phyloP scores from a whole-genome alignment of 1,284 basidiomycete species.

The Cystobasidium sp. region DNA sequence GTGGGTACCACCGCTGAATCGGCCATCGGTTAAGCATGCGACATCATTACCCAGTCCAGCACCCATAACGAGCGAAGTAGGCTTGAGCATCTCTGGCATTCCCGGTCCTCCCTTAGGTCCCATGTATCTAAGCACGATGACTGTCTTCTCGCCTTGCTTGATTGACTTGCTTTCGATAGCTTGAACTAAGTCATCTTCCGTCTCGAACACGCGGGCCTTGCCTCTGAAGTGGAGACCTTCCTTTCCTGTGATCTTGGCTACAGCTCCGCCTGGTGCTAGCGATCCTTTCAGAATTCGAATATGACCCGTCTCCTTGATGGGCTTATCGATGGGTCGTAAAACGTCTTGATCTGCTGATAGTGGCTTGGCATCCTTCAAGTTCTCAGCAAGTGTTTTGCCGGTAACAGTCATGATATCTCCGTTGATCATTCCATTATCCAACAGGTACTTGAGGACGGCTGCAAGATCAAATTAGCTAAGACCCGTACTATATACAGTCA shows the following conservation, averaged over 20 bases:
- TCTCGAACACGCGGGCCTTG: slow-evolving; percentile 78
- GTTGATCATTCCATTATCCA: slow-evolving; percentile 80
- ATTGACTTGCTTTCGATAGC: slow-evolving; percentile 82
- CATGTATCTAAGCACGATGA: slow-evolving; percentile 84
- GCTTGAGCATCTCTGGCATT: slow-evolving; percentile 95
- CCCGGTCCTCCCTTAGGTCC: slow-evolving; percentile 84
- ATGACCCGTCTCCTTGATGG: slow-evolving; percentile 87
- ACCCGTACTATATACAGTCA: neutral
- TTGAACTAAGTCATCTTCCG: slow-evolving; percentile 79
- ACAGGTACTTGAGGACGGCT: slow-evolving; percentile 80
- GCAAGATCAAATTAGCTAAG: slow-evolving; percentile 39
- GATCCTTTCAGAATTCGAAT: slow-evolving; percentile 87
- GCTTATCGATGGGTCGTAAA: slow-evolving; percentile 78
- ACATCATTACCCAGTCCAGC: slow-evolving; percentile 88
- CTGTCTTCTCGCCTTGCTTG: slow-evolving; percentile 81
- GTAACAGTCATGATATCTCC: slow-evolving; percentile 86
- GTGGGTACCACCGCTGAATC: slow-evolving; percentile 92
- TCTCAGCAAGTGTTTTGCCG: slow-evolving; percentile 83
- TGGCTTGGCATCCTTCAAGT: slow-evolving; percentile 78
- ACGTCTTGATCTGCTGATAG: slow-evolving; percentile 76
- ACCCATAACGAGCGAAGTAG: slow-evolving; percentile 85
- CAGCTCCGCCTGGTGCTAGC: slow-evolving; percentile 88
- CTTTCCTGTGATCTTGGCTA: slow-evolving; percentile 95
- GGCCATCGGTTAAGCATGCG: slow-evolving; percentile 92
- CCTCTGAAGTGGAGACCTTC: slow-evolving; percentile 88